phyloP scores from a whole-genome alignment of 768 basidiomycete genomes.

The Mycena latifolia region DNA sequence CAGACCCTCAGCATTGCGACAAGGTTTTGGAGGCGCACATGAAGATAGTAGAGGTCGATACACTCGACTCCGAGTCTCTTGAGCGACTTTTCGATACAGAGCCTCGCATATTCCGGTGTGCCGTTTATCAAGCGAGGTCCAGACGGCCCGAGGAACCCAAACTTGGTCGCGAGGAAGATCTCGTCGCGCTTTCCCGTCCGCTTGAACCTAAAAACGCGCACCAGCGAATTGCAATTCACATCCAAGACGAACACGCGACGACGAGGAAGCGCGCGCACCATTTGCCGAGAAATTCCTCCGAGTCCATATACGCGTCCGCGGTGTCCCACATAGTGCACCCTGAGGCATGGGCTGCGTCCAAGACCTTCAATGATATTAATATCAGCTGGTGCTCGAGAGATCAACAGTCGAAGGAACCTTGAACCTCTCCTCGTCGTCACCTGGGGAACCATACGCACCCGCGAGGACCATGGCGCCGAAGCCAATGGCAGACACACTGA shows the following conservation, averaged over 20 bases:
- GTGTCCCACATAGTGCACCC: constrained; percentile 65
- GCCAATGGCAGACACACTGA: constrained; percentile 63
- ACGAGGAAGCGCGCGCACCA: constrained; percentile 50
- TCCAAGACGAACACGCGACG: not conserved
- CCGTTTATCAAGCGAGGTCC: constrained; percentile 39
- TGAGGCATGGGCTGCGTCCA: constrained; percentile 55
- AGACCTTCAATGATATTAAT: constrained; percentile 40
- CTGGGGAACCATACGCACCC: constrained; percentile 56
- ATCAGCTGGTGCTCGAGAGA: not conserved
- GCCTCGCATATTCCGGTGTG: constrained; percentile 45
- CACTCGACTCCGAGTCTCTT: constrained; percentile 43
- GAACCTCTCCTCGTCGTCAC: constrained; percentile 69
- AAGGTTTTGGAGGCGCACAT: constrained; percentile 14
- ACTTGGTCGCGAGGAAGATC: constrained; percentile 65
- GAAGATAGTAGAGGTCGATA: constrained; percentile 49
- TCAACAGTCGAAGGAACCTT: constrained; percentile 51
- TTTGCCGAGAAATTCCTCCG: constrained; percentile 58
- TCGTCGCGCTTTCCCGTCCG: constrained; percentile 54
- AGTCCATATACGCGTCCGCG: too few relatives aligned
- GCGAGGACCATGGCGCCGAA: constrained; percentile 74
- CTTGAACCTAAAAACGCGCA: too few relatives aligned
- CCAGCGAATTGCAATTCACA: constrained; percentile 33
- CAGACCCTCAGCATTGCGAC: not conserved
- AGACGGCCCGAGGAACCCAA: constrained; percentile 42
- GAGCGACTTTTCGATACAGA: constrained; percentile 46